Conservation (phyloP, 169 alveolate species). For the Cryptosporidium tyzzeri region DNA sequence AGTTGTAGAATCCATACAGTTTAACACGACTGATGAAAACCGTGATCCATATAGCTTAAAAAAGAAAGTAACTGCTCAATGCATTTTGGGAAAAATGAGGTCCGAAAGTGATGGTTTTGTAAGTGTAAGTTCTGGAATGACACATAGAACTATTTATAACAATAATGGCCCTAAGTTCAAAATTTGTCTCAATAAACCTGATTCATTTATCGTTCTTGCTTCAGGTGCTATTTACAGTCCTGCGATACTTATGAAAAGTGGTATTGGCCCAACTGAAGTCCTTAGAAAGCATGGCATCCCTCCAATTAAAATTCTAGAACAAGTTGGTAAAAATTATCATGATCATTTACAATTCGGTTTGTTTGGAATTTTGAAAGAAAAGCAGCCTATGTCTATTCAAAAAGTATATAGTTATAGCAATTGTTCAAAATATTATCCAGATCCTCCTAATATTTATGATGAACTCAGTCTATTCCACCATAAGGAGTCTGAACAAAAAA, state of each 20-base stretch:
- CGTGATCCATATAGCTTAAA: slow-evolving; percentile 43
- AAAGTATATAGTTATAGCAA: slow-evolving; percentile 73
- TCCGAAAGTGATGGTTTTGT: slow-evolving; percentile 62
- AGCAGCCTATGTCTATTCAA: slow-evolving; percentile 66
- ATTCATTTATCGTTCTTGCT: slow-evolving; percentile 57
- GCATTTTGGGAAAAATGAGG: slow-evolving; percentile 63
- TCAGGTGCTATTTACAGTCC: slow-evolving; percentile 71
- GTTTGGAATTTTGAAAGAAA: slow-evolving; percentile 67
- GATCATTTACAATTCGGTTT: slow-evolving; percentile 74
- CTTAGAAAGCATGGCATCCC: slow-evolving; percentile 48
- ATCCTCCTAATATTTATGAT: slow-evolving; percentile 66
- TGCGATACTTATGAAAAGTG: slow-evolving; percentile 73
- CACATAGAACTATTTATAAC: slow-evolving; percentile 63
- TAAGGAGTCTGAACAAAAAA: background rate
- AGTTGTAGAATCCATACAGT: slow-evolving; percentile 58
- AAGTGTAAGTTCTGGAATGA: slow-evolving; percentile 59
- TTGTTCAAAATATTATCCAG: slow-evolving; percentile 60
- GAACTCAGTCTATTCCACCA: slow-evolving; percentile 59
- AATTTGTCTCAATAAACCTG: slow-evolving; percentile 50
- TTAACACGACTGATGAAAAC: slow-evolving; percentile 42
- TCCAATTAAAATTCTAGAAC: slow-evolving; percentile 65
- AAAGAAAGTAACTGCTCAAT: slow-evolving; percentile 40
- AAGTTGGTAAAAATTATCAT: slow-evolving; percentile 73
- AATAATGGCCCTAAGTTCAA: slow-evolving; percentile 57
- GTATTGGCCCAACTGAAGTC: slow-evolving; percentile 61